Percentiles rank a stretch among this genome's conserved stretches.
Conservation (phyloP, 306 rosid genomes). For the Glycine tomentella region DNA sequence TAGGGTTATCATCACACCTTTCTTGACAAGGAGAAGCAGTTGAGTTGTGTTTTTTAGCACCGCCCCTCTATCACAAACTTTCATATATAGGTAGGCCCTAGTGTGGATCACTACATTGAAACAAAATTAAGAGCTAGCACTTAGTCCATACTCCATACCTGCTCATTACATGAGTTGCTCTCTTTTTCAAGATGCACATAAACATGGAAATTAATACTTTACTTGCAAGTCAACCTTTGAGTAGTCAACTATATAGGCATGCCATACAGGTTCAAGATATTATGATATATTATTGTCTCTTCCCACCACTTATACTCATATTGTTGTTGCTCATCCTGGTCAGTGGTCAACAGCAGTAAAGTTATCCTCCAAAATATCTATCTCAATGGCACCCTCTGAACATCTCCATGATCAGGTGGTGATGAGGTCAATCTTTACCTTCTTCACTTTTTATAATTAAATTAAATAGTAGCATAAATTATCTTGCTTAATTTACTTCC, state of each 20-base stretch:
- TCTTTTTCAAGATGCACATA: background rate
- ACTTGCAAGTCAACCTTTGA: conserved; percentile 14
- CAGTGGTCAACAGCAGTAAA: background rate
- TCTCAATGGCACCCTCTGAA: background rate
- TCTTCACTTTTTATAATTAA: background rate
- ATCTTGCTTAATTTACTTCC: background rate
- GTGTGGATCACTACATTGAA: background rate
- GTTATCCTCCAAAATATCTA: background rate
- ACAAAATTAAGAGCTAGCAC: background rate
- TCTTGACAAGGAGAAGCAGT: background rate
- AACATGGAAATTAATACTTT: conserved; percentile 1
- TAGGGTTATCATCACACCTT: conserved; percentile 23
- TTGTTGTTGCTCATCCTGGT: background rate
- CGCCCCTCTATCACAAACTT: background rate
- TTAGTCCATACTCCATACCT: background rate
- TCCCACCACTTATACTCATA: background rate
- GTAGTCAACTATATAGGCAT: conserved; percentile 35
- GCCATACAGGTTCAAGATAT: conserved; percentile 13
- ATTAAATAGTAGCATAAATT: background rate
- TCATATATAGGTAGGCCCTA: background rate
- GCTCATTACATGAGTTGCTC: background rate
- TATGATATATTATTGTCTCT: background rate
- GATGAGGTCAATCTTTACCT: conserved; percentile 2
- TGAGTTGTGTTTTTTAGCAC: conserved; percentile 9
- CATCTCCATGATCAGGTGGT: conserved; percentile 4